Percentiles rank a stretch among this genome's conserved stretches.
Evolutionary conservation across 1,284 basidiomycete species (phyloP).

Genomic region (Cutaneotrichosporon mucoides): DNA sequence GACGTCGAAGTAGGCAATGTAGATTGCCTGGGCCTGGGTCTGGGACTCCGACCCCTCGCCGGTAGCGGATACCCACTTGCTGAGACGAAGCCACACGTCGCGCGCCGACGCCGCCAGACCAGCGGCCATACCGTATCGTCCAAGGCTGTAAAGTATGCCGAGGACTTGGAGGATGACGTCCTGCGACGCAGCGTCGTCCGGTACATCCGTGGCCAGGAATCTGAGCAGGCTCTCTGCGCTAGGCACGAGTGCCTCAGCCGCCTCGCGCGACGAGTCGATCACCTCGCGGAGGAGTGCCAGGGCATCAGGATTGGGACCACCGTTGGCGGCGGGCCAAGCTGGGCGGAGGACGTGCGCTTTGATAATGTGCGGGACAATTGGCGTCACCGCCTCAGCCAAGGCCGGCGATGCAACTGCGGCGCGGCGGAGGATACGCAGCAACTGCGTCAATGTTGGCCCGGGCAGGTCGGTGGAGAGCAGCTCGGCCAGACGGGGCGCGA

Average conservation of each 20-base stretch:
- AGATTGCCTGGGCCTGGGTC: neutral
- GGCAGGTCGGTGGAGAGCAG: conserved; percentile 30
- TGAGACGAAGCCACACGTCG: conserved; percentile 40
- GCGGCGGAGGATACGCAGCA: conserved; percentile 62
- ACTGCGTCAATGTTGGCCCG: conserved; percentile 46
- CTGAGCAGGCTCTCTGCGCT: conserved; percentile 65
- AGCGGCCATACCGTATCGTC: conserved; percentile 71
- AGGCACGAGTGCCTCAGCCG: conserved; percentile 59
- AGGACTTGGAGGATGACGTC: conserved; percentile 60
- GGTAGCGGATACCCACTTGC: conserved; percentile 21
- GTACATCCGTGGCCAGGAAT: conserved; percentile 58
- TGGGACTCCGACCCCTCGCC: neutral
- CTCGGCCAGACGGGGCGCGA: conserved; percentile 30
- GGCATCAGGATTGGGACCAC: conserved; percentile 50
- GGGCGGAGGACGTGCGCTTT: conserved; percentile 36
- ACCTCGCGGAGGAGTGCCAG: conserved; percentile 62
- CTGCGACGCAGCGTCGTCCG: conserved; percentile 50
- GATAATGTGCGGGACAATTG: conserved; percentile 57
- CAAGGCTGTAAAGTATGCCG: conserved; percentile 63
- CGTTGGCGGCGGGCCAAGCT: conserved; percentile 44
- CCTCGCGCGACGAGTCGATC: conserved; percentile 61
- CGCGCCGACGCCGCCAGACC: conserved; percentile 29
- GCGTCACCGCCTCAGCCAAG: conserved; percentile 57
- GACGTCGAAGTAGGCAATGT: conserved; percentile 49
- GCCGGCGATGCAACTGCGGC: conserved; percentile 58